Conservation (phyloP, 2,329 filamentous ascomycete genomes). For the Bimuria novae-zelandiae region DNA sequence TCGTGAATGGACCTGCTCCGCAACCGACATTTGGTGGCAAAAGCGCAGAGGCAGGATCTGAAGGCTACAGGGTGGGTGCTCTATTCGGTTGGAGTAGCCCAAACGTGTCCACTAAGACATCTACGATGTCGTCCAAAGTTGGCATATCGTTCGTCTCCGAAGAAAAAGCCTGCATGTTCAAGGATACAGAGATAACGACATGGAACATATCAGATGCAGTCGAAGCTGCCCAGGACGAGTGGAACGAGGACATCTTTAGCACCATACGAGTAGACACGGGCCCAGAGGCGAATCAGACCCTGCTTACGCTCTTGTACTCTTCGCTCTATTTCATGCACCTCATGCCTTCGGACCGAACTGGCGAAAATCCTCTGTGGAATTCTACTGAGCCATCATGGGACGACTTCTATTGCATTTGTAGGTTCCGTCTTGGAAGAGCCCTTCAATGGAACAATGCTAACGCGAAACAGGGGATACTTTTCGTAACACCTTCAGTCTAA, state of each 20-base stretch:
- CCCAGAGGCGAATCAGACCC: constrained; percentile 56
- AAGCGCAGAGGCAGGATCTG: constrained; percentile 11
- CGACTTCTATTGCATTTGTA: constrained; percentile 70
- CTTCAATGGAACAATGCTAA: constrained; percentile 45
- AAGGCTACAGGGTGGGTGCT: constrained; percentile 54
- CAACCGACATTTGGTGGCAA: constrained; percentile 18
- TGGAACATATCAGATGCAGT: constrained; percentile 49
- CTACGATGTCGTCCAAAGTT: constrained; percentile 52
- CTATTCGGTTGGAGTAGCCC: constrained; percentile 52
- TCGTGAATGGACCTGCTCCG: constrained; percentile 15
- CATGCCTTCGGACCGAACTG: constrained; percentile 71
- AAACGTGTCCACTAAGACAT: constrained; percentile 33
- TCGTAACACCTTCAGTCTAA: constrained; percentile 59
- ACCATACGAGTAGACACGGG: constrained; percentile 61
- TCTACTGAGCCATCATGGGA: constrained; percentile 71
- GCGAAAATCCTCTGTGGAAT: constrained; percentile 70
- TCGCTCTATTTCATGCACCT: constrained; percentile 72
- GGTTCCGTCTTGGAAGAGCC: constrained; percentile 47
- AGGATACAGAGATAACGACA: constrained; percentile 49
- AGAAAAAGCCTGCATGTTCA: constrained; percentile 53
- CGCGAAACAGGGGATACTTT: constrained; percentile 69
- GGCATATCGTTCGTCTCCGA: constrained; percentile 56
- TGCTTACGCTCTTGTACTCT: constrained; percentile 66
- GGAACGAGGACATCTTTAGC: constrained; percentile 58
- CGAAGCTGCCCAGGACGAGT: constrained; percentile 45